A percentile compares a stretch with the other conserved stretches of the same genome.
phyloP scores from a whole-genome alignment of 2,329 filamentous ascomycete genomes.

The Gnomoniopsis smithogilvyi region DNA sequence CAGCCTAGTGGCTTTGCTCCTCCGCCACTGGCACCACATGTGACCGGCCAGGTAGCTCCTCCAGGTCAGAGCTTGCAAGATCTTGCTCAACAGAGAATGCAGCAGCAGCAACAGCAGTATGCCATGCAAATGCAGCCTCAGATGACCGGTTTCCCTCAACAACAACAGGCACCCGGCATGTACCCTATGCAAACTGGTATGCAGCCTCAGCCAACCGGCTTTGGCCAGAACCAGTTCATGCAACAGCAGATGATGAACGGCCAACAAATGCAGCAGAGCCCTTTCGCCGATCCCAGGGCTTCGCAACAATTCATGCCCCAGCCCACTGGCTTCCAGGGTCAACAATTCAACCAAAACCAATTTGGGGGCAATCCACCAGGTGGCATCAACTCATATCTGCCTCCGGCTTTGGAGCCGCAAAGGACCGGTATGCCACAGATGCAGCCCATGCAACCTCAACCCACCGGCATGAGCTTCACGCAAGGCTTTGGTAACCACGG shows the following conservation, averaged over 20 bases:
- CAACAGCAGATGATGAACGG: constrained; percentile 35
- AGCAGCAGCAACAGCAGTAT: constrained; percentile 56
- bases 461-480: constrained; percentile 46
- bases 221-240: constrained; percentile 40
- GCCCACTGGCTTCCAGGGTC: constrained; percentile 56
- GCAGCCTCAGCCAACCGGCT: constrained; percentile 34
- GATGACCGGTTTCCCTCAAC: constrained; percentile 33
- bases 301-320: constrained; percentile 51
- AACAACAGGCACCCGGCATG: constrained; percentile 36
- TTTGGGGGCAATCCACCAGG: constrained; percentile 40
- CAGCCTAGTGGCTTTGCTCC: constrained; percentile 71
- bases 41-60: constrained; percentile 75
- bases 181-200: constrained; percentile 50
- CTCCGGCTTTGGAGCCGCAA: constrained; percentile 58
- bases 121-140: constrained; percentile 43
- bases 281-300: constrained; percentile 36
- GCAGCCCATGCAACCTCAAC: constrained; percentile 42
- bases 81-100: constrained; percentile 57
- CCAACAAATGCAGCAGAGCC: constrained; percentile 37
- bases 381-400: constrained; percentile 56
- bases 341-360: constrained; percentile 33
- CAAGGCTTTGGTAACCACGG: constrained; percentile 37
- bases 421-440: constrained; percentile 48
- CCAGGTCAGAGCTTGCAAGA: constrained; percentile 76
- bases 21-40: constrained; percentile 76